These are phyloP conservation scores for Glycine soja DNA, from an alignment of 306 rosid species.

Conservation along the genomic window DNA sequence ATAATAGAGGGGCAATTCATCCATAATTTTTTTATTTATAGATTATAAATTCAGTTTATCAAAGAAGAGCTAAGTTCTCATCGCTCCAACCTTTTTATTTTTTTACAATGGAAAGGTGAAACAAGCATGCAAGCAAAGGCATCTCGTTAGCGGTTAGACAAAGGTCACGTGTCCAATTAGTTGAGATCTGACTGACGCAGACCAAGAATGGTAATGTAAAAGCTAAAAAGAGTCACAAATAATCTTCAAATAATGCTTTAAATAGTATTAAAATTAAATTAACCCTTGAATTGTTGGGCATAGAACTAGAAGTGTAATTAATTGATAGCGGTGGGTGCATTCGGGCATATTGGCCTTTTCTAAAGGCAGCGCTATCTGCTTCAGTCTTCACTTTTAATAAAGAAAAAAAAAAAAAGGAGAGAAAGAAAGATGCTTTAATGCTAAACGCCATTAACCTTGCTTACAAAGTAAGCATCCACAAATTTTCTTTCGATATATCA, in stretches of 20 bases:
- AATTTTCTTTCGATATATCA: no score
- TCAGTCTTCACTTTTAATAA: no score
- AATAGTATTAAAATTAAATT: not conserved
- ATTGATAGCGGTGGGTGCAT: no score
- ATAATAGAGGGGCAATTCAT: not conserved
- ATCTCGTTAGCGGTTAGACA: not conserved
- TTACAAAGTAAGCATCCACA: no score
- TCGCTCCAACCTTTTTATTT: not conserved
- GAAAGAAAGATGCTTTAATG: no score
- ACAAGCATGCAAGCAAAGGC: not conserved
- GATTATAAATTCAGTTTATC: not conserved
- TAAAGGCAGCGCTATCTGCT: no score
- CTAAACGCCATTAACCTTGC: no score
- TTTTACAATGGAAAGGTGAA: not conserved
- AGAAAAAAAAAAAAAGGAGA: no score
- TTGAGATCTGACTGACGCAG: not conserved
- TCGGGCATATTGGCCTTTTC: no score
- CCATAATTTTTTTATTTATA: not conserved
- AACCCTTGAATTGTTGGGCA: no score
- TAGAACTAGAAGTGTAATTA: no score
- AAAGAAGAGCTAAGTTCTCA: not conserved
- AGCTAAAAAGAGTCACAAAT: not conserved
- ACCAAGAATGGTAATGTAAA: constrained; percentile 1
- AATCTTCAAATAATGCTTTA: not conserved
- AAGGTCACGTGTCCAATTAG: not conserved